Evolutionary conservation across 2,329 filamentous ascomycete genomes (phyloP).

Genomic region (Macroventuria anomochaeta): DNA sequence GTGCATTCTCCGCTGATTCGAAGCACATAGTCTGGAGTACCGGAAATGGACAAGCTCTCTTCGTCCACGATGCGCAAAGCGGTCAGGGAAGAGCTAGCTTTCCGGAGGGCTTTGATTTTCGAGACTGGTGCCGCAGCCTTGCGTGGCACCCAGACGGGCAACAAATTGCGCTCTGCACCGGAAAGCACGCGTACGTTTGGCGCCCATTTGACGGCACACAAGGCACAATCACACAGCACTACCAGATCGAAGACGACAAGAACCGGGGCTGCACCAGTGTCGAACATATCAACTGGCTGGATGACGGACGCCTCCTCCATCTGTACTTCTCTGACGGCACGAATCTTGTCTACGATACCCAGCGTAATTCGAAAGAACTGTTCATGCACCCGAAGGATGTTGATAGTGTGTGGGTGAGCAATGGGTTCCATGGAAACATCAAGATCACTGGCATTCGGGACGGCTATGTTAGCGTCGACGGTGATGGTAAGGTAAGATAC

Average conservation of each 20-base stretch:
- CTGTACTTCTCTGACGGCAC: conserved; percentile 30
- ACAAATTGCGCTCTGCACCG: conserved; percentile 31
- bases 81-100: conserved; percentile 24
- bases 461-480: conserved; percentile 33
- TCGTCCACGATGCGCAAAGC: conserved; percentile 27
- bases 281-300: conserved; percentile 26
- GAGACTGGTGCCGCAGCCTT: conserved; percentile 29
- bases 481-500: conserved; percentile 34
- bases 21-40: conserved; percentile 35
- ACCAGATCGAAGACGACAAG: conserved; percentile 17
- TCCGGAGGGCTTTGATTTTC: conserved; percentile 17
- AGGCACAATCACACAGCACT: conserved; percentile 30
- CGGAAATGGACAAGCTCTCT: conserved; percentile 18
- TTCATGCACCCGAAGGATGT: conserved; percentile 29
- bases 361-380: conserved; percentile 37
- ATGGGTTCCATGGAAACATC: conserved; percentile 25
- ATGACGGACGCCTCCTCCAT: conserved; percentile 23
- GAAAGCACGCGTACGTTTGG: conserved; percentile 33
- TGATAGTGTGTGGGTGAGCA: conserved; percentile 6
- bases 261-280: not conserved
- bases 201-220: conserved; percentile 25
- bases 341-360: conserved; percentile 30
- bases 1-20: conserved; percentile 36
- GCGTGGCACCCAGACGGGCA: conserved; percentile 34
- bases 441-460: conserved; percentile 13